Evolutionary conservation across 2,329 filamentous ascomycete genomes (phyloP).

Genomic region (Phoma sp.): DNA sequence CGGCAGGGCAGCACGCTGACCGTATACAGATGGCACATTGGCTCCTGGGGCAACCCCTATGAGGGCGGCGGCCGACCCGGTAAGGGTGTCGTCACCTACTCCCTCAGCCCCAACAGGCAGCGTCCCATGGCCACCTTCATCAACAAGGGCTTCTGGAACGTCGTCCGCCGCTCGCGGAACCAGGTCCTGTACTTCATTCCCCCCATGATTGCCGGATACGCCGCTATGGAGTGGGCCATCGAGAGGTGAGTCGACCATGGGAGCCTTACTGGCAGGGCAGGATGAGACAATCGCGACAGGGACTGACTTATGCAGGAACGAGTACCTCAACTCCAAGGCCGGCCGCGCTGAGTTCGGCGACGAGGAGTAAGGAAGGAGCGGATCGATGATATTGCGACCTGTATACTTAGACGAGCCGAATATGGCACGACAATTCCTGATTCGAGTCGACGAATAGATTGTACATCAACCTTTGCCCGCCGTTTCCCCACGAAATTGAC

Average conservation of each 20-base stretch:
- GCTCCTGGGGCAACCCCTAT: slow-evolving; percentile 47
- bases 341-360: slow-evolving; percentile 64
- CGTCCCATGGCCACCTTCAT: slow-evolving; percentile 79
- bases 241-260: slow-evolving; percentile 71
- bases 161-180: slow-evolving; percentile 80
- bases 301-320: slow-evolving; percentile 62
- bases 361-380: slow-evolving; percentile 42
- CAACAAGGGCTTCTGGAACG: slow-evolving; percentile 92
- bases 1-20: slow-evolving; percentile 23
- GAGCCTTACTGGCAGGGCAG: no score
- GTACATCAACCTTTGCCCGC: slow-evolving; percentile 21
- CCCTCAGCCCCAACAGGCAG: slow-evolving; percentile 85
- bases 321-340: slow-evolving; percentile 81
- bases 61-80: slow-evolving; percentile 54
- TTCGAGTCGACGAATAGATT: slow-evolving; percentile 29
- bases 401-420: slow-evolving; percentile 22
- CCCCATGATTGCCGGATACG: slow-evolving; percentile 79
- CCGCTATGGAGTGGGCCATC: slow-evolving; percentile 86
- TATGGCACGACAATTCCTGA: slow-evolving; percentile 19
- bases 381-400: slow-evolving; percentile 8
- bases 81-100: slow-evolving; percentile 71
- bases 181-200: slow-evolving; percentile 92
- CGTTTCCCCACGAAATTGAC: no score
- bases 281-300: no score
- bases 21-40: slow-evolving; percentile 43